phyloP scores from a whole-genome alignment of 1,139 yeast species.

The Debaryomyces coudertii region DNA sequence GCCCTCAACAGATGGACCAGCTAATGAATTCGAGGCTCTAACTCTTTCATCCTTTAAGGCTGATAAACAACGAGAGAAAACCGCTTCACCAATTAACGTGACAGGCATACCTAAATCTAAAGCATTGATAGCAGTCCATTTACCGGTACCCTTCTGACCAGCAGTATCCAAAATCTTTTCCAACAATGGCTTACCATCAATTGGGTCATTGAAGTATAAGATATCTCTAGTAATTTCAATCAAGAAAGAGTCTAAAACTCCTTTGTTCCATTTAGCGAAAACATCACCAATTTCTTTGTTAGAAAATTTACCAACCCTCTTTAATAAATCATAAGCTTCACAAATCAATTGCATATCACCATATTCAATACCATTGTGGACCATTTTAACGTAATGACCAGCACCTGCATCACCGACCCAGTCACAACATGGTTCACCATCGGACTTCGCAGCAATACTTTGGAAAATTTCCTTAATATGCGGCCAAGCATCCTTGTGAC shows the following conservation, averaged over 20 bases:
- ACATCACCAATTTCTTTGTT: conserved; percentile 95
- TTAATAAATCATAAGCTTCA: conserved; percentile 96
- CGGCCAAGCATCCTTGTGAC: conserved; percentile 98
- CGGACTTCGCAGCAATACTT: conserved; percentile 92
- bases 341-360: conserved; percentile 99
- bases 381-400: conserved; percentile 99
- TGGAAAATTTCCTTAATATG: conserved; percentile 96
- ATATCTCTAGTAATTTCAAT: conserved; percentile 97
- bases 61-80: conserved; percentile 93
- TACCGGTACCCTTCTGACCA: conserved; percentile 99
- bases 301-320: conserved; percentile 88
- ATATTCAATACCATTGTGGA: conserved; percentile 99
- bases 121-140: conserved; percentile 99
- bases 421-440: conserved; percentile 99
- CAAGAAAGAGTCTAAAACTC: conserved; percentile 96
- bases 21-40: conserved; percentile 74
- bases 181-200: conserved; percentile 88
- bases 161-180: conserved; percentile 97
- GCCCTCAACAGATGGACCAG: conserved; percentile 71
- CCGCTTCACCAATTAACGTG: conserved; percentile 98
- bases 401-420: conserved; percentile 99
- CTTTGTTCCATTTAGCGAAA: conserved; percentile 92
- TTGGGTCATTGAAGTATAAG: conserved; percentile 80
- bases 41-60: conserved; percentile 90
- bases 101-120: conserved; percentile 98